These are phyloP conservation scores for Martiniozyma abietophila DNA, from an alignment of 805 yeast species.

Conservation along the genomic window DNA sequence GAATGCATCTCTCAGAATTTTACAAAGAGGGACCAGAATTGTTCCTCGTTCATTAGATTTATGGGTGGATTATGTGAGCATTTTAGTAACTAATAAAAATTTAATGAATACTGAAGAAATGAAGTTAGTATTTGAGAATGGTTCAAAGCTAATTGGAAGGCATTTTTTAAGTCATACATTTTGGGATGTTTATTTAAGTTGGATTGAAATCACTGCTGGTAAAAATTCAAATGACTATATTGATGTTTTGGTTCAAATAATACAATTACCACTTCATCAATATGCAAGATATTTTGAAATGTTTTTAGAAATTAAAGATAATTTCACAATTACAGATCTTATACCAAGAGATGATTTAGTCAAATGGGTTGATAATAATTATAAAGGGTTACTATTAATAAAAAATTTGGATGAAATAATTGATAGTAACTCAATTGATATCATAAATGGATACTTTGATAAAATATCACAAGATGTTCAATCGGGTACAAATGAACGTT, in stretches of 20 bases:
- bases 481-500: conserved; percentile 43
- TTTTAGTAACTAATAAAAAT: conserved; percentile 37
- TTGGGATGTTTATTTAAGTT: conserved; percentile 74
- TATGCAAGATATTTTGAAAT: conserved; percentile 67
- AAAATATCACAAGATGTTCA: conserved; percentile 39
- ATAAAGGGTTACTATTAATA: too few species aligned
- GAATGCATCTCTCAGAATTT: conserved; percentile 36
- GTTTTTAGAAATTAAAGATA: conserved; percentile 31
- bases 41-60: conserved; percentile 55
- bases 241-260: conserved; percentile 34
- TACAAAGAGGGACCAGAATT: conserved; percentile 35
- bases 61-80: conserved; percentile 59
- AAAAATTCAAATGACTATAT: conserved; percentile 30
- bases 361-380: conserved; percentile 19
- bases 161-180: conserved; percentile 71
- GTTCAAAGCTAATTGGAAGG: conserved; percentile 44
- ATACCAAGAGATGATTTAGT: conserved; percentile 22
- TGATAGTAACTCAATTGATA: conserved; percentile 13
- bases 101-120: conserved; percentile 25
- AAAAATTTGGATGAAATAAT: conserved; percentile 3
- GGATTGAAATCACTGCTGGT: conserved; percentile 34
- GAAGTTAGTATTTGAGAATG: conserved; percentile 38
- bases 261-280: conserved; percentile 70
- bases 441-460: conserved; percentile 36
- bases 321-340: conserved; percentile 26